Evolutionary conservation across 1,284 basidiomycete genomes (phyloP).

Genomic region (Butyriboletus appendiculatus): DNA sequence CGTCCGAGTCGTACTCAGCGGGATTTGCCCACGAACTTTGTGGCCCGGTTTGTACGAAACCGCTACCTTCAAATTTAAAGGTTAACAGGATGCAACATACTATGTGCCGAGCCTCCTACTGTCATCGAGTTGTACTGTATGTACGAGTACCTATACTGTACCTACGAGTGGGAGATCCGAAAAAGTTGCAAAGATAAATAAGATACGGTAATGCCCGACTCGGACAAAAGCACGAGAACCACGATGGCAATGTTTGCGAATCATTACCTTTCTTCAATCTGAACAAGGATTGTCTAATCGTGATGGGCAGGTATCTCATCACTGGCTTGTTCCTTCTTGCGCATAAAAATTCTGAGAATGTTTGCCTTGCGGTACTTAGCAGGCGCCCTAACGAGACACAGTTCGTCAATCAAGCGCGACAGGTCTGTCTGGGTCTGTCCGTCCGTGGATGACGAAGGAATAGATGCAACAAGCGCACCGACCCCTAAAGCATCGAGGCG

Average conservation of each 20-base stretch:
- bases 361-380: conserved; percentile 18
- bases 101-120: too few relatives aligned
- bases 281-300: not conserved
- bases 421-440: conserved; percentile 4
- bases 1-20: not conserved
- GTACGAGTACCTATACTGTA: not conserved
- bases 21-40: not conserved
- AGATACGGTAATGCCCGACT: not conserved
- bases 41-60: not conserved
- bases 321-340: conserved; percentile 11
- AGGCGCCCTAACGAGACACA: conserved; percentile 27
- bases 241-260: not conserved
- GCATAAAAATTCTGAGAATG: conserved; percentile 22
- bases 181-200: conserved; percentile 6
- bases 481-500: conserved; percentile 17
- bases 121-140: not conserved
- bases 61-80: not conserved
- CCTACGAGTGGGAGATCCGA: not conserved
- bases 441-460: conserved; percentile 4
- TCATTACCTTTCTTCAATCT: not conserved
- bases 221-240: not conserved
- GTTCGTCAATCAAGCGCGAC: conserved; percentile 19
- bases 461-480: conserved; percentile 14
- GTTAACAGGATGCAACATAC: not conserved
- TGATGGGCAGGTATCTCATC: not conserved